These are phyloP conservation scores for Onygenales sp. DNA, from an alignment of 2,329 filamentous ascomycete genomes.

Conservation along the genomic window DNA sequence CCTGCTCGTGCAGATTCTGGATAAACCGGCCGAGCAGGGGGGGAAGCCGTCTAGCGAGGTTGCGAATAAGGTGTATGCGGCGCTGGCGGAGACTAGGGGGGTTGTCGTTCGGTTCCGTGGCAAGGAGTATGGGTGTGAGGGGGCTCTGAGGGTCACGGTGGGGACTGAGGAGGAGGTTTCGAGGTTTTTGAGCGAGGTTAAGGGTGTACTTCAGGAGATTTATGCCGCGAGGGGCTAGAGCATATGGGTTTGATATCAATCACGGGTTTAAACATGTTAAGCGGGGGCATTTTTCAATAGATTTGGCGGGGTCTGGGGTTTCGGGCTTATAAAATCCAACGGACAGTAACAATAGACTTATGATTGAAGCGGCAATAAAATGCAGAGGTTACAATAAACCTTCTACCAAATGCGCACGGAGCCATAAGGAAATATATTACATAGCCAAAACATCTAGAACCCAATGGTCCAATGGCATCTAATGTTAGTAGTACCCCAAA, in stretches of 20 bases:
- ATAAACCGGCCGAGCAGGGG: conserved; percentile 42
- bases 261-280: not conserved
- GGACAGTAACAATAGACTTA: too few relatives aligned
- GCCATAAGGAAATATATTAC: too few relatives aligned
- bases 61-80: conserved; percentile 73
- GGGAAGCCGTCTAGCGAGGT: conserved; percentile 69
- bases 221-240: conserved; percentile 20
- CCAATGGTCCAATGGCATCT: too few relatives aligned
- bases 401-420: too few relatives aligned
- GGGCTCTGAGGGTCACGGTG: conserved; percentile 83
- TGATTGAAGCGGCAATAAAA: too few relatives aligned
- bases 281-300: not conserved
- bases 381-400: too few relatives aligned
- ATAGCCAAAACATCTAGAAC: too few relatives aligned
- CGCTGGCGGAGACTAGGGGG: conserved; percentile 71
- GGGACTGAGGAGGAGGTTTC: conserved; percentile 82
- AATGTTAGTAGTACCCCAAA: not conserved
- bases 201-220: conserved; percentile 40
- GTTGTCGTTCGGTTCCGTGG: conserved; percentile 92
- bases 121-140: conserved; percentile 80
- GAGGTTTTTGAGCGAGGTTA: conserved; percentile 63
- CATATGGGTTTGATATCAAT: not conserved
- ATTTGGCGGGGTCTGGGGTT: too few relatives aligned
- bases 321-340: too few relatives aligned
- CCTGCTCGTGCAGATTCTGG: conserved; percentile 77